Percentiles rank a stretch among this genome's conserved stretches.
Conservation (phyloP, 2,329 filamentous ascomycete species). For the Ophiostoma perfectum region DNA sequence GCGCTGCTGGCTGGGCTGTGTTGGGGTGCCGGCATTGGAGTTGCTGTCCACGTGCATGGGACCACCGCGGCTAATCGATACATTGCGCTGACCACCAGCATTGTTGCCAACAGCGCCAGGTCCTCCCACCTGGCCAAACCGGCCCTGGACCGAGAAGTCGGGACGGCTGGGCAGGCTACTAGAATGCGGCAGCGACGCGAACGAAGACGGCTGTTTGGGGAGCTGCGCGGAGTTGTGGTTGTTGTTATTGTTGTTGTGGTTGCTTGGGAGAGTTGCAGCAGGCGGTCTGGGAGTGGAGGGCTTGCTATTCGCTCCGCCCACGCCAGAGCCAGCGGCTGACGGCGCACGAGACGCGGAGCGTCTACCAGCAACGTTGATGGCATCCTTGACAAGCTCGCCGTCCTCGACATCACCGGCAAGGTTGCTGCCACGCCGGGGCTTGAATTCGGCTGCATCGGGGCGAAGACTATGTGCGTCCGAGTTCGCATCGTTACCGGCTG, state of each 20-base stretch:
- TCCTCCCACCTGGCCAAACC: conserved; percentile 8
- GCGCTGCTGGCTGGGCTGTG: neutral
- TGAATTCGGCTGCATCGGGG: conserved; percentile 59
- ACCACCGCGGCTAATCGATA: too few relatives aligned
- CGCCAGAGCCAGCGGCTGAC: conserved; percentile 8
- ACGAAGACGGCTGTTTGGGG: conserved; percentile 34
- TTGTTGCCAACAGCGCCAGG: neutral
- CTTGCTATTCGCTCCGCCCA: conserved; percentile 23
- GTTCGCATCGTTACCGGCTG: conserved; percentile 26
- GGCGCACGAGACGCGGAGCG: neutral
- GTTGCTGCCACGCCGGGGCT: conserved; percentile 39
- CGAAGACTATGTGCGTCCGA: conserved; percentile 44
- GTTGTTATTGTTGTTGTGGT: neutral
- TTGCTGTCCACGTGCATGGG: too few relatives aligned
- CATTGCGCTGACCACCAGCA: neutral
- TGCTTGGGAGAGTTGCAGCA: conserved; percentile 25
- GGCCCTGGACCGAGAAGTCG: conserved; percentile 28
- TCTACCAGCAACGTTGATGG: conserved; percentile 26
- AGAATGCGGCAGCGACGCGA: conserved; percentile 31
- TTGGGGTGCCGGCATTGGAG: neutral
- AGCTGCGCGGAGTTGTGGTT: conserved; percentile 13
- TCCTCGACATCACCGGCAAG: conserved; percentile 56
- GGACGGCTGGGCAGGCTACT: conserved; percentile 32
- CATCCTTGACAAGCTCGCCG: conserved; percentile 61
- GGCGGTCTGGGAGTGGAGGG: conserved; percentile 31